Evolutionary conservation across 345 rosid genomes (phyloP), one percentile per base, ranked within the genome.

Genomic region (Rubroshorea leprosula): DNA sequence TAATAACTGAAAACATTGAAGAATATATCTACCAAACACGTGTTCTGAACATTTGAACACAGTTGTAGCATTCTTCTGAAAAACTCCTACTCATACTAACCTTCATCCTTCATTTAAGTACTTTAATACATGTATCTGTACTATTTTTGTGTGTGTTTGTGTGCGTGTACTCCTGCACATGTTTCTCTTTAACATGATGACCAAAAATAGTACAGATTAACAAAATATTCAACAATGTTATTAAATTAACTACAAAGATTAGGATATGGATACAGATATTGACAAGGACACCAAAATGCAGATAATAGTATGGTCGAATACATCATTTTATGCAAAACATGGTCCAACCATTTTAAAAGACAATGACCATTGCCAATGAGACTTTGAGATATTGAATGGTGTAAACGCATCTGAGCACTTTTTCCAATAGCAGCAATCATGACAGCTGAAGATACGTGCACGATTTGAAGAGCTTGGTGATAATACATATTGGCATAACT

Each of bases 401-500:
- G 66, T 43, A 38, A 60, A 20, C 6, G 51, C 66, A 51, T 39
- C 55, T 29, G 7, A 2, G 25, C 55, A 49, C 41, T 19, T 43
- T 47, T 48, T 43, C 54, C 58, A 21, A 24, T 39, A 41, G 20
- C 20, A n/a, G 17, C 22, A 49, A 49, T 41, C 18, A 54, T 54
- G 18, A 61, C 21, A 15, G 21, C 19, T 43, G 13, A 47, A 55
- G 60, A 54, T 22, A 54, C 27, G 10, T 62, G 24, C 57, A 41
- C 54, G 6, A 68, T 22, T 24, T 41, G 27, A 55, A 54, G 20
- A 49, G 49, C 49, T 24, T 25, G 55, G 54, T 29, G 35, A 8
- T 27, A 23, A n/a, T 50, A 39, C 19, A 47, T 17, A 31, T 53
- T 53, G 25, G 35, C 11, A 1, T n/a, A 48, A 25, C 41, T 54